These are phyloP conservation scores for Didymella sp. DNA, from an alignment of 2,329 filamentous ascomycete species.

Conservation along the genomic window DNA sequence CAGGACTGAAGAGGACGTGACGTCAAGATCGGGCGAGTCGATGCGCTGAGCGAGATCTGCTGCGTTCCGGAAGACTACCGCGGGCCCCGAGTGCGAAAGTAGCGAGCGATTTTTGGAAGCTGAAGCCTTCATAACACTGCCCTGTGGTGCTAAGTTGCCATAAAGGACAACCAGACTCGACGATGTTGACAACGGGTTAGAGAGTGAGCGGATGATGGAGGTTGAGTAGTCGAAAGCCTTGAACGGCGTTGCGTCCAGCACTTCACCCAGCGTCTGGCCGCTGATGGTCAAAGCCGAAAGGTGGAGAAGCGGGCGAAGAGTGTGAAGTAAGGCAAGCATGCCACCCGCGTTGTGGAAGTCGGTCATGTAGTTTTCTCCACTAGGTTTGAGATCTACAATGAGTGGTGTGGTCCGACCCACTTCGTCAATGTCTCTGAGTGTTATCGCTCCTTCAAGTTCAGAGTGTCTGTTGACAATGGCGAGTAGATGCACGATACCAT, in stretches of 20 bases:
- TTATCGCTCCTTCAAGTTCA: conserved; percentile 71
- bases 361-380: conserved; percentile 84
- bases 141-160: conserved; percentile 85
- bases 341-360: conserved; percentile 85
- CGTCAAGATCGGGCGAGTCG: conserved; percentile 70
- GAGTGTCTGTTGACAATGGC: conserved; percentile 60
- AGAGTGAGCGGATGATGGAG: conserved; percentile 58
- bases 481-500: conserved; percentile 54
- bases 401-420: conserved; percentile 81
- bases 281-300: conserved; percentile 79
- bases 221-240: conserved; percentile 60
- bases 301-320: conserved; percentile 79
- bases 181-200: conserved; percentile 79
- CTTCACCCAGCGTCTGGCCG: conserved; percentile 78
- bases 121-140: conserved; percentile 91
- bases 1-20: conserved; percentile 79
- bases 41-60: conserved; percentile 75
- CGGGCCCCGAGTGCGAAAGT: conserved; percentile 77
- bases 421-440: conserved; percentile 78
- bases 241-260: conserved; percentile 73
- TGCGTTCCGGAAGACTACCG: conserved; percentile 83
- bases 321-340: conserved; percentile 80
- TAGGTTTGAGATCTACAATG: conserved; percentile 82
- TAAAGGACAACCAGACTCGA: conserved; percentile 85
- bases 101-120: conserved; percentile 77